Base-by-base conservation (phyloP, 371 early-diverging fungal species). In the Basidiobolus meristosporus region DNA sequence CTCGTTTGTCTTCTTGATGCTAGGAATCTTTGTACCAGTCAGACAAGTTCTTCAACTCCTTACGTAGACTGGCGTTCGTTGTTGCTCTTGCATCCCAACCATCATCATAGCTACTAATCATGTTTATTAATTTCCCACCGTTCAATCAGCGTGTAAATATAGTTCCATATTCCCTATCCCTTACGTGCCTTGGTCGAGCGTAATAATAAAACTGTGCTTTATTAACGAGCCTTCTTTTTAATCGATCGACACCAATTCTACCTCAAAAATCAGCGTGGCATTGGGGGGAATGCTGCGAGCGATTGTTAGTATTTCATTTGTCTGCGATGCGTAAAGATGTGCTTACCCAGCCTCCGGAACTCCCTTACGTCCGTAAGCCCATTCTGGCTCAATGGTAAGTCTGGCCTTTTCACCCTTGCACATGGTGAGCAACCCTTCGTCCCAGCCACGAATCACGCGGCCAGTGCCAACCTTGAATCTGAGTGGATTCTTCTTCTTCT, bases 361-460 rank as follows among this genome's bases (percentile, higher is more conserved):
- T 23, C 70, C 70, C 49, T 65, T 65, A 46, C 55, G 64, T 36
- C 70, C 70, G 41, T 69, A 69, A 20, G 70, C 70, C 49, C 61
- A 60, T 45, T 65, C 65, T 28, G 62, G 41, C 36, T 65, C 64
- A 31, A 69, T 59, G 11, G 45, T 46, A 30, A 69, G 38, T 42
- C 55, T 54, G 23, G 63, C 63, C 47, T 65, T 67, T 46, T 70
- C 71, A 15, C 66, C 66, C 18, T 55, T 55, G 45, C 48, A 50
- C 71, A 70, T 70, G 31, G 55, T 57, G 45, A 63, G 41, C 21
- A 70, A 51, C 17, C 55, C 71, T 20, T 70, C 68, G 36, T 70
- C 71, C 68, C 65, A 68, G 16, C 68, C 68, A 17, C 59, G 38
- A 39, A 68, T 64, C 12, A 68, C 63, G 36, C 35, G 40, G 9